These are phyloP conservation scores for Colletotrichum musicola DNA, from an alignment of 2,329 filamentous ascomycete genomes.

Conservation along the genomic window DNA sequence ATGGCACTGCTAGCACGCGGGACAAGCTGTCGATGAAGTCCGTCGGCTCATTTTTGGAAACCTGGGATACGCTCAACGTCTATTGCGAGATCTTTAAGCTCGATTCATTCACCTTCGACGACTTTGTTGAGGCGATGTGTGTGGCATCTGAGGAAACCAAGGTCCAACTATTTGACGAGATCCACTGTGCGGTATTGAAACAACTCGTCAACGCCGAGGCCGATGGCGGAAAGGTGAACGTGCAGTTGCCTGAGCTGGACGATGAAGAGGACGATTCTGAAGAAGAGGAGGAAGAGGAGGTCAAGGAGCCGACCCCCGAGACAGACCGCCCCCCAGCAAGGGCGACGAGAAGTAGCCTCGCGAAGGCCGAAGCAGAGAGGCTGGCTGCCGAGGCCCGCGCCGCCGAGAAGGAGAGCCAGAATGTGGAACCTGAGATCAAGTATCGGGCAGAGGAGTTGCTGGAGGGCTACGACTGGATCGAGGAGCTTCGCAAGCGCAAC, in stretches of 20 bases:
- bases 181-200: conserved; percentile 92
- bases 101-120: conserved; percentile 98
- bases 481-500: conserved; percentile 83
- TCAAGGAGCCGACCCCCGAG: conserved; percentile 71
- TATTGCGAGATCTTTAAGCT: conserved; percentile 95
- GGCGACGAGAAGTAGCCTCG: conserved; percentile 87
- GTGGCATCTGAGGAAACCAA: conserved; percentile 79
- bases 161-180: conserved; percentile 89
- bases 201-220: conserved; percentile 82
- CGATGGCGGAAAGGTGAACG: conserved; percentile 83
- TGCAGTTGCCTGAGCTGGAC: conserved; percentile 81
- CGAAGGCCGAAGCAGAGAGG: conserved; percentile 81
- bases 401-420: conserved; percentile 58
- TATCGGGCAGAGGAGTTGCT: conserved; percentile 84
- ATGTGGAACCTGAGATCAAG: conserved; percentile 60
- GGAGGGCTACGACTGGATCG: conserved; percentile 83
- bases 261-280: conserved; percentile 77
- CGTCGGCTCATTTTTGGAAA: conserved; percentile 87
- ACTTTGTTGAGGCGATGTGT: conserved; percentile 89
- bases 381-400: conserved; percentile 71
- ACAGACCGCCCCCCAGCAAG: conserved; percentile 77
- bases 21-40: conserved; percentile 83
- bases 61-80: conserved; percentile 98
- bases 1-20: conserved; percentile 56
- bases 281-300: conserved; percentile 70